Evolutionary conservation across 2,329 filamentous ascomycete genomes (phyloP), one percentile per base, ranked within the genome.

Genomic region (Aschersonia sp.): DNA sequence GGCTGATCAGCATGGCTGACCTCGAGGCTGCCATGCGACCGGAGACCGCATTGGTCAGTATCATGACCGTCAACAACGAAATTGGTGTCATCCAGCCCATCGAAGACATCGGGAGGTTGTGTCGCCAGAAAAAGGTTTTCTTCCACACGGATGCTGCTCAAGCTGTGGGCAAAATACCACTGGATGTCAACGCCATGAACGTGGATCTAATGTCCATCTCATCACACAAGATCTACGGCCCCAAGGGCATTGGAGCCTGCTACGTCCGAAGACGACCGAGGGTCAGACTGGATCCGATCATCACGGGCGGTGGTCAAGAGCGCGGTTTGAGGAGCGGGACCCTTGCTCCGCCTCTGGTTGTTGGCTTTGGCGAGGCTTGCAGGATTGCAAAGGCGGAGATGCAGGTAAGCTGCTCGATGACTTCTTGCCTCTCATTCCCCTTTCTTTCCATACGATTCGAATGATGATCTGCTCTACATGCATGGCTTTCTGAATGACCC

Each of bases 31-130:
- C 91, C 30, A 94, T 98, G 52, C 80, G 85, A 51, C 89, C 89
- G 1, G 89, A 97, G 51, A 98, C 92, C 10, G 82, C 80, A 43
- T 71, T 98, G 31, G 89, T 97, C 65, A 96, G 89, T 61, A 86
- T 98, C 66, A 98, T 98, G 92, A 82, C 92, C 1, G 92, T 98
- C 59, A 98, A 98, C 73, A 98, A 98, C 65, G 92, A 98, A 69
- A 97, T 98, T 59, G 92, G 92, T 60, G 92, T 98, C n/a, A 94
- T 98, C 50, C 92, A 98, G 66, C 92, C 92, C 1, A 69, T 98
- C 50, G 85, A 88, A 57, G 80, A 95, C 69, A 98, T 98, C 62
- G 92, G 92, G 59, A 85, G 84, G 67, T 72, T 98, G 10, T 98
- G 92, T 67, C 81, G 92, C 46, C 77, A 80, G 48, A 92, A 87